Evolutionary conservation across 805 yeast species (phyloP).

Genomic region (Maudiozyma saulgeensis): DNA sequence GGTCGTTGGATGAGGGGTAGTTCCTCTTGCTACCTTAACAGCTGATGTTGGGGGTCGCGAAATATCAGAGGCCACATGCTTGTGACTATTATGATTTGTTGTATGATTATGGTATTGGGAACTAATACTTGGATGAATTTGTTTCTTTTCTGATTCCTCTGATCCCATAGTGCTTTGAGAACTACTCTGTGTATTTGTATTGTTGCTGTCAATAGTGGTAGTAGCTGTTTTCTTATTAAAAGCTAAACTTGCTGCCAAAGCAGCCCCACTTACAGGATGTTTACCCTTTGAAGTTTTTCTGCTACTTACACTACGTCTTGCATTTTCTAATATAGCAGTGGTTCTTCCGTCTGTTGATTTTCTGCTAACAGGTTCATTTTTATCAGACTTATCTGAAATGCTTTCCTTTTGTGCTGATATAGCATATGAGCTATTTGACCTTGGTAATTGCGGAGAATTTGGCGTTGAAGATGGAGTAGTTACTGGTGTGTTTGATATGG

Average conservation of each 20-base stretch:
- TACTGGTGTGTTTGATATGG: not conserved
- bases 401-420: not conserved
- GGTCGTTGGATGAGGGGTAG: not conserved
- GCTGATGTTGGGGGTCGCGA: not conserved
- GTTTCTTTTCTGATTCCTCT: not conserved
- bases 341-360: conserved; percentile 24
- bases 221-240: conserved; percentile 10
- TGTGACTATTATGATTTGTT: not conserved
- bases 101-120: not conserved
- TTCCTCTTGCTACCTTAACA: not conserved
- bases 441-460: not conserved
- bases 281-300: conserved; percentile 12
- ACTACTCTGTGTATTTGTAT: not conserved
- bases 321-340: conserved; percentile 25
- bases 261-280: conserved; percentile 15
- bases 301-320: conserved; percentile 16
- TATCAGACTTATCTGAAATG: not conserved
- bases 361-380: not conserved
- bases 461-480: not conserved
- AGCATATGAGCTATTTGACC: conserved; percentile 2
- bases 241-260: conserved; percentile 19
- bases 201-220: not conserved
- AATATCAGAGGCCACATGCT: not conserved
- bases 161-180: not conserved
- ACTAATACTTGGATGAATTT: not conserved